Base-by-base conservation (phyloP, 768 basidiomycete species). In the Arthromyces matolae region DNA sequence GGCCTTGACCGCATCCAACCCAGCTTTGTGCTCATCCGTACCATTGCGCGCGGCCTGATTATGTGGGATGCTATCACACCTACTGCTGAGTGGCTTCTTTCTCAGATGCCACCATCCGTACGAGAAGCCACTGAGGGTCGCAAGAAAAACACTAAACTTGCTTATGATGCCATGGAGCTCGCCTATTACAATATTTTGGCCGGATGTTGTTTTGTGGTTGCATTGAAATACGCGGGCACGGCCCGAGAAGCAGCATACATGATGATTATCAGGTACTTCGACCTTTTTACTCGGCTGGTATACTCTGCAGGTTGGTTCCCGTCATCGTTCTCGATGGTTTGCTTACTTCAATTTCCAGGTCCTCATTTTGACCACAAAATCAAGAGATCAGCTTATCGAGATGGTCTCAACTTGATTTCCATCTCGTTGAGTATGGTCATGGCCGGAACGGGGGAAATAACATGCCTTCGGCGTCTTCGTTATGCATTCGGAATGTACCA, bases 391-490 rank as follows among this genome's bases (percentile, higher is more conserved):
- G 86, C 92, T 3, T 79, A 94, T 19, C 79, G 93, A 10, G 90
- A 93, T 57, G 91, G 90, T 3, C 72, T 97, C 28, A 94, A 89
- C 60, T 70, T 94, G 32, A 86, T 98, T 45, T 87, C 90, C 0
- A 76, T 96, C 28, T 76, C 93, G 1, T 69, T 96, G 25, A 84
- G 89, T 60, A 87, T 95, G 78, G 87, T 98, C 34, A 95, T 98
- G 91, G 93, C 95, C 2, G 96, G 96, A 8, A 95, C 93, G 0
- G 96, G 96, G 3, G 93, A 98, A 64, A 80, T 97, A 41, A 87
- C 86, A 46, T 91, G 89, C 55, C 72, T 98, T 14, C 81, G 91
- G 16, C 79, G 93, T 18, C 75, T 98, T 10, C 80, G 96, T 16
- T 87, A 90, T 63, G 83, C 89, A 7, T 97, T 92, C 60, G 95